A percentile compares a stretch with the other conserved stretches of the same genome.
phyloP scores from a whole-genome alignment of 805 yeast genomes.

The Barnettozyma wickerhamii region DNA sequence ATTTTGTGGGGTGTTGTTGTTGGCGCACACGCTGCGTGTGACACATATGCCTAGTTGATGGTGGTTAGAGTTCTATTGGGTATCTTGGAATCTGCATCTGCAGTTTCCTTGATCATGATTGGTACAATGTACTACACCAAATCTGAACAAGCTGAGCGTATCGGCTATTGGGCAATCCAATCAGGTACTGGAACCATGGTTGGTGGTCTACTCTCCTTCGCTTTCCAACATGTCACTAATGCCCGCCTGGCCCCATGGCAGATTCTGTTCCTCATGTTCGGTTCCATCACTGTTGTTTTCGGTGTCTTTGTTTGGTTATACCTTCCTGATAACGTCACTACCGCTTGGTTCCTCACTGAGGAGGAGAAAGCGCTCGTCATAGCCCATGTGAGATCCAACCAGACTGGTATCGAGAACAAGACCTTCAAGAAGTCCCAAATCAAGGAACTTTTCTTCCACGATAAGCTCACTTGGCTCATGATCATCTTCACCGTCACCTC shows the following conservation, averaged over 20 bases:
- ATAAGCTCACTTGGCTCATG: slow-evolving; percentile 41
- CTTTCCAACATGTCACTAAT: slow-evolving; percentile 44
- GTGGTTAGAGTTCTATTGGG: slow-evolving; percentile 47
- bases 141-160: slow-evolving; percentile 44
- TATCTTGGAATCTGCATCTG: slow-evolving; percentile 45
- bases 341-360: slow-evolving; percentile 27
- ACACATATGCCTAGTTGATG: slow-evolving; percentile 47
- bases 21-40: slow-evolving; percentile 44
- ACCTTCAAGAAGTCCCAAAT: slow-evolving; percentile 36
- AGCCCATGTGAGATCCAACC: slow-evolving; percentile 35
- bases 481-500: slow-evolving; percentile 35
- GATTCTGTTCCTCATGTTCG: slow-evolving; percentile 50
- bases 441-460: slow-evolving; percentile 36
- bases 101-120: slow-evolving; percentile 48
- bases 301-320: slow-evolving; percentile 38
- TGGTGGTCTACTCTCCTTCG: slow-evolving; percentile 42
- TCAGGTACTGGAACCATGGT: slow-evolving; percentile 43
- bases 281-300: slow-evolving; percentile 43
- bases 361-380: slow-evolving; percentile 36
- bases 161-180: slow-evolving; percentile 48
- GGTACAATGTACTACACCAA: slow-evolving; percentile 56
- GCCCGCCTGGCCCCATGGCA: slow-evolving; percentile 46
- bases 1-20: slow-evolving; percentile 47
- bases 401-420: slow-evolving; percentile 42
- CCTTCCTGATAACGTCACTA: slow-evolving; percentile 44